These are phyloP conservation scores for Kwoniella shandongensis DNA, from an alignment of 768 basidiomycete species.

Conservation along the genomic window DNA sequence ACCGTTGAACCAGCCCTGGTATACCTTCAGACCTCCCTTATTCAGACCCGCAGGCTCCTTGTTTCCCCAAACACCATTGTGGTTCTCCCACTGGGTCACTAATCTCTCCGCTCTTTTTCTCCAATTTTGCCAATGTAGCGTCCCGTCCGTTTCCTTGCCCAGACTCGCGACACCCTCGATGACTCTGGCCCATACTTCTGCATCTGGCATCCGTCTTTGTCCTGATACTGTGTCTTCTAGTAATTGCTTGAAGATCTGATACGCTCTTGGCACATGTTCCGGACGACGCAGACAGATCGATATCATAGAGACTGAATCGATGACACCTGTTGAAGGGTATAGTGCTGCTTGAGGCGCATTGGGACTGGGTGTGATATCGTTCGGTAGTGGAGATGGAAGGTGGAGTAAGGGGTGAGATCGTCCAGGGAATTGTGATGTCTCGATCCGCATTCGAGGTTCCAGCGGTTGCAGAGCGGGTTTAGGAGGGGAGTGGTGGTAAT, in stretches of 20 bases:
- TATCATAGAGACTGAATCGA: constrained; percentile 49
- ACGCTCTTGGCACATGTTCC: constrained; percentile 45
- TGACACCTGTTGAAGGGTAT: constrained; percentile 45
- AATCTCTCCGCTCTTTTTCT: constrained; percentile 64
- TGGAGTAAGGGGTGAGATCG: constrained; percentile 18
- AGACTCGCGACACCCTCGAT: constrained; percentile 37
- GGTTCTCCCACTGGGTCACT: constrained; percentile 39
- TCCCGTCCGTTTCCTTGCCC: constrained; percentile 55
- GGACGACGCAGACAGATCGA: constrained; percentile 47
- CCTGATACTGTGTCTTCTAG: constrained; percentile 33
- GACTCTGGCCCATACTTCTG: constrained; percentile 44
- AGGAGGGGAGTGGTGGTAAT: constrained; percentile 18
- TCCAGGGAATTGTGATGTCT: constrained; percentile 15
- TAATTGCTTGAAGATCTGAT: constrained; percentile 47
- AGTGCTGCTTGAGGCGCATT: constrained; percentile 25
- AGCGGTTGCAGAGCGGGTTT: constrained; percentile 20
- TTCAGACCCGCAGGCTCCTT: constrained; percentile 23
- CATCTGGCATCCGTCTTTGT: constrained; percentile 30
- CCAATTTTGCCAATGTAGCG: constrained; percentile 60
- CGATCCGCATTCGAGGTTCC: constrained; percentile 16
- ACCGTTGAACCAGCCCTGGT: constrained; percentile 48
- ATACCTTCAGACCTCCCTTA: constrained; percentile 45
- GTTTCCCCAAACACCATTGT: constrained; percentile 4
- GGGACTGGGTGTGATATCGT: constrained; percentile 17
- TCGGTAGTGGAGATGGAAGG: constrained; percentile 35